Conservation (phyloP, 306 rosid genomes). For the Sicyos baderoa region DNA sequence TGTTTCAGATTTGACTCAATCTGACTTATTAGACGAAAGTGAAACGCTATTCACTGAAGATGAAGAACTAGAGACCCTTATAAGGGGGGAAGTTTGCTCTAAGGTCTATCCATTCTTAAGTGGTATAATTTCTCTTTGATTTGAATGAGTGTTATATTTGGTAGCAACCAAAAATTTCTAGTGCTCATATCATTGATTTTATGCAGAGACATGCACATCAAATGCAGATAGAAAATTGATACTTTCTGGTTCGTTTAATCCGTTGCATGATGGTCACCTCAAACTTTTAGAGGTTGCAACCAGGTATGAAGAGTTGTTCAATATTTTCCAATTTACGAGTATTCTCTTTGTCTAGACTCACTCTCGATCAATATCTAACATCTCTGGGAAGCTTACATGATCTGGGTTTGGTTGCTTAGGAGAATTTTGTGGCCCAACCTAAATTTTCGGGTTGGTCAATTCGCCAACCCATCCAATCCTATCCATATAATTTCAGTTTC, state of each 20-base stretch:
- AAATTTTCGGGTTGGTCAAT: too few relatives aligned
- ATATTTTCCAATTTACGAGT: background rate
- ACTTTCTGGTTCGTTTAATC: constrained; percentile 84
- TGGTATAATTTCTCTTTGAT: constrained; percentile 44
- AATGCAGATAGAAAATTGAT: constrained; percentile 60
- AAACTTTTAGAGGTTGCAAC: constrained; percentile 81
- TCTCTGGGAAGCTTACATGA: background rate
- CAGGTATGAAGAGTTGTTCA: constrained; percentile 37
- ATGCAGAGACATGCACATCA: constrained; percentile 35
- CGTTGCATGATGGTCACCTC: constrained; percentile 80
- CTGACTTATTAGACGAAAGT: constrained; percentile 50
- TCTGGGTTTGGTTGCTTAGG: too few relatives aligned
- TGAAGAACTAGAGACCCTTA: constrained; percentile 72
- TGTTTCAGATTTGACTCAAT: constrained; percentile 48
- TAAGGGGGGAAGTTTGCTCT: constrained; percentile 65
- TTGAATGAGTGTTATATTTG: constrained; percentile 6
- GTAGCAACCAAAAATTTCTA: background rate
- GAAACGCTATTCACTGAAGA: constrained; percentile 55
- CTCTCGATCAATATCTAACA: constrained; percentile 4
- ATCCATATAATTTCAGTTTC: too few relatives aligned
- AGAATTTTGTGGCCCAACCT: too few relatives aligned
- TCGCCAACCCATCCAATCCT: too few relatives aligned
- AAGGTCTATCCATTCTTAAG: constrained; percentile 66
- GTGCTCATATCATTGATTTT: constrained; percentile 1
- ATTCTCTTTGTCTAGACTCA: background rate